These are phyloP conservation scores for Monilinia fructicola DNA, from an alignment of 2,329 filamentous ascomycete genomes.

Conservation along the genomic window DNA sequence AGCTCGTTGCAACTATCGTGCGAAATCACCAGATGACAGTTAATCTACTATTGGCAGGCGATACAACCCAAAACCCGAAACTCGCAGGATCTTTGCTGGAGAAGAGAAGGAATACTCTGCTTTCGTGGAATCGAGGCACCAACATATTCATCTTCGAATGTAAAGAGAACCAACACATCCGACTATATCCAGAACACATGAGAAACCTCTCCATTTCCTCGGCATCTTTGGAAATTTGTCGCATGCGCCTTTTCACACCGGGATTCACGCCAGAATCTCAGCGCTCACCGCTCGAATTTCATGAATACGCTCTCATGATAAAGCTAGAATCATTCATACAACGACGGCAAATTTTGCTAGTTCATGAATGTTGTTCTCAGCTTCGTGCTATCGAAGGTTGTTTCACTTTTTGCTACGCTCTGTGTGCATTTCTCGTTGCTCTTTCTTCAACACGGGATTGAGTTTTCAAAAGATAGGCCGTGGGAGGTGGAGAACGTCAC, in stretches of 20 bases:
- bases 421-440: not conserved
- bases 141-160: constrained; percentile 1
- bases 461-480: not conserved
- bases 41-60: not conserved
- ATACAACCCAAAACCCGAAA: accelerated
- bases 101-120: constrained; percentile 3
- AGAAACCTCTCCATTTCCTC: not conserved
- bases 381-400: not conserved
- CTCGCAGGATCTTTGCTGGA: not conserved
- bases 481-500: not conserved
- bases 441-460: not conserved
- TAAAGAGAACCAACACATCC: not conserved
- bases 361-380: not conserved
- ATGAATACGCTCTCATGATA: not conserved
- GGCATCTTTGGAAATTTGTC: not conserved
- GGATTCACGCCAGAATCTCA: not conserved
- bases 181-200: not conserved
- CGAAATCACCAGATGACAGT: not conserved
- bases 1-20: not conserved
- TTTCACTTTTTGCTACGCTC: not conserved
- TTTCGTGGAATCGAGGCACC: constrained; percentile 15
- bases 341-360: not conserved
- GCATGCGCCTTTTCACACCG: not conserved
- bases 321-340: not conserved
- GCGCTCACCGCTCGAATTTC: not conserved